Evolutionary conservation across 225 moss, liverwort and hornwort genomes (phyloP), one percentile per base, ranked within the genome.

Genomic region (Polytrichum formosum): DNA sequence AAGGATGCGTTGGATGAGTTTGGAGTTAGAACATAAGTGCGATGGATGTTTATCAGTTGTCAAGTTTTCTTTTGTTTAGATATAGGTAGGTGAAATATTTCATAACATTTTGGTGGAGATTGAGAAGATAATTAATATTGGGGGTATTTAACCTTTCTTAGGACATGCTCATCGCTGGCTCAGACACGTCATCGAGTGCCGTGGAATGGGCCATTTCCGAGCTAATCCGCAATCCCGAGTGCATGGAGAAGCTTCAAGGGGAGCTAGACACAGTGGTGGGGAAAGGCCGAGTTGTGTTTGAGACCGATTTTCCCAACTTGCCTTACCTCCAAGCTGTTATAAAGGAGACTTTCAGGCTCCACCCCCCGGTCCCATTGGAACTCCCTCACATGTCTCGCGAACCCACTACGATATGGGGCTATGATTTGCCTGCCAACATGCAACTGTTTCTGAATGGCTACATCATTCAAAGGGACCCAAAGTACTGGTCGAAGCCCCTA

Each of bases 131-230:
- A 35, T 35, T 35, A 35, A 9, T 2, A 9, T 8, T 0, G 0
- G 9, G 9, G 35, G 35, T 2, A 35, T 35, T 9, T 35, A 9
- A 9, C 2, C 9, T 8, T 35, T 35, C 35, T 9, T 2, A 83
- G 83, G 73, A 83, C 65, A 78, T 83, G 75, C 75, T 79, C 53
- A 76, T 73, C 0, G 83, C 74, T 0, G 78, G 79, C 7, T 76
- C 83, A 0, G 79, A 83, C 69, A 78, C 79, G 1, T 76, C 83
- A 17, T 73, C 79, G 0, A 71, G 73, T 54, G 76, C 74, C 1
- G 64, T 76, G 71, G 85, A 82, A 56, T 85, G 79, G 85, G 79
- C 79, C 0, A 76, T 82, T 73, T 73, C 74, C 0, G 82, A 85
- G 75, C 70, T 85, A 0, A 56, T 82, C 7, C 71, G 68, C 4